Conservation (phyloP, 2,329 filamentous ascomycete genomes). For the Aspergillus oerlinghausenensis region DNA sequence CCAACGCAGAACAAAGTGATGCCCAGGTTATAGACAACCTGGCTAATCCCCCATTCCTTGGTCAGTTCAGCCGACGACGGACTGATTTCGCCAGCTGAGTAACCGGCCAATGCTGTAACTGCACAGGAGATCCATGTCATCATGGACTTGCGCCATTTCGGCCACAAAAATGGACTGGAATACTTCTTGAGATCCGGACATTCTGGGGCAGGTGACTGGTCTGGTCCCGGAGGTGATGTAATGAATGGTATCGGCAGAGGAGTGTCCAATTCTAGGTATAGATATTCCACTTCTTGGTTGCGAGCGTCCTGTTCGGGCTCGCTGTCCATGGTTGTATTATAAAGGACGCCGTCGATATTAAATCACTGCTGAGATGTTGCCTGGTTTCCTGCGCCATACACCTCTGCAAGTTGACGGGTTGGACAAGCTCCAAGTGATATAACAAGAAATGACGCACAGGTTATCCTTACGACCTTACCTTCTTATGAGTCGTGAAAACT, state of each 20-base stretch:
- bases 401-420: not conserved
- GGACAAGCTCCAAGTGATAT: not conserved
- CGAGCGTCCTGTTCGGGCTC: not conserved
- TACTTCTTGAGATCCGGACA: constrained; percentile 64
- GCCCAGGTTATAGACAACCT: constrained; percentile 64
- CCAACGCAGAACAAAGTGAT: constrained; percentile 79
- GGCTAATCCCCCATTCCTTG: constrained; percentile 59
- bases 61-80: constrained; percentile 64
- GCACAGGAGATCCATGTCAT: constrained; percentile 70
- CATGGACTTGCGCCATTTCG: constrained; percentile 61
- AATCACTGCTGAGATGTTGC: not conserved
- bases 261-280: constrained; percentile 61
- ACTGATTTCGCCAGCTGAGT: constrained; percentile 75
- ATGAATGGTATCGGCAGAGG: constrained; percentile 46
- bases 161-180: constrained; percentile 70
- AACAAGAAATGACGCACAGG: not conserved
- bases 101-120: constrained; percentile 73
- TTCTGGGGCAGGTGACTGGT: constrained; percentile 45
- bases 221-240: constrained; percentile 24
- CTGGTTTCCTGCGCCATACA: not conserved
- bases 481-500: not conserved
- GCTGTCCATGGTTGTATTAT: not conserved
- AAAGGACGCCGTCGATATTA: not conserved
- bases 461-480: not conserved
- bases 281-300: constrained; percentile 45